phyloP scores from a whole-genome alignment of 371 early-diverging fungal genomes.

The Mucor circinelloides region DNA sequence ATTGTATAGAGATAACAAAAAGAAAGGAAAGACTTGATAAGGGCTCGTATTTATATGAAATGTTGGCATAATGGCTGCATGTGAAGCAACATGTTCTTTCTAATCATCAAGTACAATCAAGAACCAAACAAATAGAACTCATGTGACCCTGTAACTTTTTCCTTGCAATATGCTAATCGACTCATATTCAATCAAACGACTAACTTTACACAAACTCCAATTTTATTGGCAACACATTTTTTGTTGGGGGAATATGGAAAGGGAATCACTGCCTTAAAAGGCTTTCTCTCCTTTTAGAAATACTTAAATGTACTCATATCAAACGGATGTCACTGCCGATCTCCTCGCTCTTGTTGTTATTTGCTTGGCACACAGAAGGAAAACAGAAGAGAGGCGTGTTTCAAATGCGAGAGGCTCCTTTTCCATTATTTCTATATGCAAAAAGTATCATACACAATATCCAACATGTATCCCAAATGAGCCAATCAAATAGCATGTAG shows the following conservation, averaged over 20 bases:
- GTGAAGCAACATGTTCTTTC: conserved; percentile 13
- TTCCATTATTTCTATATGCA: neutral
- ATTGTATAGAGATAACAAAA: conserved; percentile 1
- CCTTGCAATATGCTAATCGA: neutral
- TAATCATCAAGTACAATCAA: neutral
- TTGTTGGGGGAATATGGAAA: conserved; percentile 11
- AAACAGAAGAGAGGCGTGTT: neutral
- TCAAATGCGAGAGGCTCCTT: neutral
- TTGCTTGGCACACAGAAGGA: neutral
- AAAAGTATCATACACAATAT: neutral
- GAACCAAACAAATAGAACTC: neutral
- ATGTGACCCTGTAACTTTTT: conserved; percentile 14
- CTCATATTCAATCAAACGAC: conserved; percentile 1
- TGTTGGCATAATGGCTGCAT: neutral
- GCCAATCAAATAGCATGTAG: neutral
- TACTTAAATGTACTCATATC: neutral
- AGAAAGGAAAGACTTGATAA: neutral
- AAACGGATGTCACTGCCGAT: neutral
- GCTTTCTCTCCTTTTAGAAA: conserved; percentile 13
- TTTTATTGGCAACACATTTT: conserved; percentile 8
- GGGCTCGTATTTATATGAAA: conserved; percentile 14
- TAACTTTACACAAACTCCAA: neutral
- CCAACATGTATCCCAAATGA: neutral
- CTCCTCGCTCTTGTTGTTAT: neutral
- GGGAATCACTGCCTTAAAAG: conserved; percentile 7